These are phyloP conservation scores for Telopea speciosissima DNA, from an alignment of 177 flowering plant genomes.

Conservation along the genomic window DNA sequence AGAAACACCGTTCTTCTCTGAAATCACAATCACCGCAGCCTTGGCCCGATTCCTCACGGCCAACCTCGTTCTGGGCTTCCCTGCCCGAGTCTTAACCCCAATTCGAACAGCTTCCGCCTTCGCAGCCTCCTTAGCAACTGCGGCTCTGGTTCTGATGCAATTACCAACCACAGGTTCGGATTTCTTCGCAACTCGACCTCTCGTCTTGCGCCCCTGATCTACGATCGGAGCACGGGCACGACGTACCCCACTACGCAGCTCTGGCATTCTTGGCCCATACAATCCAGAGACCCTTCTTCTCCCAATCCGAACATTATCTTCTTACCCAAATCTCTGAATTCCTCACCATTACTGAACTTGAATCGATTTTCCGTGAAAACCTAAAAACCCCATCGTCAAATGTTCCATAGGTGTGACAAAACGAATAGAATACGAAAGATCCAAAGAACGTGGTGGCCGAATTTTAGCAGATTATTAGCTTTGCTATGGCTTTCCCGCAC, in stretches of 20 bases:
- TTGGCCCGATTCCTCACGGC: slow-evolving; percentile 19
- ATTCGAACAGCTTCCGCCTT: slow-evolving; percentile 9
- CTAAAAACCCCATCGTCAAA: neutral
- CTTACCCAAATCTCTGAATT: slow-evolving; percentile 9
- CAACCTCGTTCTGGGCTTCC: slow-evolving; percentile 21
- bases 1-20: slow-evolving; percentile 28
- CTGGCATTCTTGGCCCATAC: slow-evolving; percentile 69
- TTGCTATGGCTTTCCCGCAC: no score
- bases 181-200: slow-evolving; percentile 16
- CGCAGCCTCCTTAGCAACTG: slow-evolving; percentile 43
- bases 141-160: slow-evolving; percentile 49
- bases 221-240: slow-evolving; percentile 39
- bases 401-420: neutral
- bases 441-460: neutral
- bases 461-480: neutral
- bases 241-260: slow-evolving; percentile 66
- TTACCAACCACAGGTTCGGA: slow-evolving; percentile 25
- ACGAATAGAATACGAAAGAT: neutral
- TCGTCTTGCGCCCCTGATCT: slow-evolving; percentile 15
- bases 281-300: slow-evolving; percentile 20
- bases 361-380: neutral
- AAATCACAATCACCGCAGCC: slow-evolving; percentile 29
- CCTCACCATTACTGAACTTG: neutral
- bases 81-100: slow-evolving; percentile 11
- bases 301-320: slow-evolving; percentile 32